Percentiles rank a stretch among this genome's conserved stretches.
Evolutionary conservation across 2,329 filamentous ascomycete species (phyloP).

Genomic region (Endoconidiophora polonica): DNA sequence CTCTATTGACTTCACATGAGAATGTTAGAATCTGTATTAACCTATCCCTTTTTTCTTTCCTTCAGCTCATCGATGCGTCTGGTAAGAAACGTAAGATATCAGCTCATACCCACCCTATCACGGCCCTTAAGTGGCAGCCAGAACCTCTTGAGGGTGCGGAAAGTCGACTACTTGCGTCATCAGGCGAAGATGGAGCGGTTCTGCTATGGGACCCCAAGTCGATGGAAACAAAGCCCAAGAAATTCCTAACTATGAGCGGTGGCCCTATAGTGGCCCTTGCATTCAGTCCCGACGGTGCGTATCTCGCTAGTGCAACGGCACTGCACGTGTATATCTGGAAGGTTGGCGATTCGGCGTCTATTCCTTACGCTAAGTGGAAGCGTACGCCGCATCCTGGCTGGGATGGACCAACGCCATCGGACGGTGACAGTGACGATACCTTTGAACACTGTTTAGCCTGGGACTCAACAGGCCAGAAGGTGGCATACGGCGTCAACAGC

Average conservation of each 20-base stretch:
- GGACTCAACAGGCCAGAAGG: slow-evolving; percentile 43
- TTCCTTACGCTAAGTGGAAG: slow-evolving; percentile 45
- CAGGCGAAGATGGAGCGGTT: slow-evolving; percentile 45
- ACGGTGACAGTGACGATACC: slow-evolving; percentile 38
- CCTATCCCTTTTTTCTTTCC: background rate
- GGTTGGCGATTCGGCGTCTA: slow-evolving; percentile 34
- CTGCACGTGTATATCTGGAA: slow-evolving; percentile 48
- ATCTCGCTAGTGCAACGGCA: slow-evolving; percentile 44
- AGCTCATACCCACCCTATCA: slow-evolving; percentile 42
- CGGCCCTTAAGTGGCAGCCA: slow-evolving; percentile 45
- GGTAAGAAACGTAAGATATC: slow-evolving; percentile 38
- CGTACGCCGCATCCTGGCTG: slow-evolving; percentile 38
- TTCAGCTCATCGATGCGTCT: slow-evolving; percentile 36
- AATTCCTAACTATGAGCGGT: slow-evolving; percentile 42
- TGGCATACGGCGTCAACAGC: slow-evolving; percentile 47
- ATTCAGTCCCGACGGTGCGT: slow-evolving; percentile 46
- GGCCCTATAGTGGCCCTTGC: slow-evolving; percentile 38
- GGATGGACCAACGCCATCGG: slow-evolving; percentile 36
- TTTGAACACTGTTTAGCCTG: slow-evolving; percentile 45
- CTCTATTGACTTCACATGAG: slow-evolving; percentile 4
- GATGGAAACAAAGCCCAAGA: slow-evolving; percentile 37
- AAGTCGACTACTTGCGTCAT: slow-evolving; percentile 43
- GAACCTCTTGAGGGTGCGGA: slow-evolving; percentile 20
- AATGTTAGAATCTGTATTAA: background rate
- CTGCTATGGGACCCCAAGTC: slow-evolving; percentile 44